These are phyloP conservation scores for Fusarium nodosum DNA, from an alignment of 2,329 filamentous ascomycete genomes.

Conservation along the genomic window DNA sequence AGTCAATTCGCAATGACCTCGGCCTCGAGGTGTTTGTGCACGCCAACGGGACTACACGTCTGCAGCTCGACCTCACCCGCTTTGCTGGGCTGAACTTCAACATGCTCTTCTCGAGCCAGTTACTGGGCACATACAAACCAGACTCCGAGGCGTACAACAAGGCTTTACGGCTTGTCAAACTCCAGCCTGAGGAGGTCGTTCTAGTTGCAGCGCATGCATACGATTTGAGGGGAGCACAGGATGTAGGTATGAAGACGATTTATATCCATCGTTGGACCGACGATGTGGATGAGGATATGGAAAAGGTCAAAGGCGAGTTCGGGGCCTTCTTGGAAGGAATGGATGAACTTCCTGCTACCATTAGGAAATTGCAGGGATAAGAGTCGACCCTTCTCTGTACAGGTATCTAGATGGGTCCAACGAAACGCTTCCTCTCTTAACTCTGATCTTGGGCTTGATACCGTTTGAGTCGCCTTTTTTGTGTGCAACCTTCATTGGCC, in stretches of 20 bases:
- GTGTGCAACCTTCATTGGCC: not conserved
- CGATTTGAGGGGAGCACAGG: conserved; percentile 64
- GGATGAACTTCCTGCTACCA: conserved; percentile 27
- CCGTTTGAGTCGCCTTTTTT: not conserved
- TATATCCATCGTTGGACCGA: conserved; percentile 68
- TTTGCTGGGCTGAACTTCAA: conserved; percentile 64
- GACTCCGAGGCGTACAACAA: conserved; percentile 61
- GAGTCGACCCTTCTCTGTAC: not conserved
- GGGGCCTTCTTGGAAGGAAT: conserved; percentile 37
- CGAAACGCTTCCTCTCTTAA: not conserved
- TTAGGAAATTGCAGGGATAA: conserved; percentile 11
- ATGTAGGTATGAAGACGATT: conserved; percentile 63
- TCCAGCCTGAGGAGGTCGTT: conserved; percentile 62
- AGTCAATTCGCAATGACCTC: conserved; percentile 53
- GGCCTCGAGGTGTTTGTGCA: conserved; percentile 63
- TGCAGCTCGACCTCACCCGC: conserved; percentile 65
- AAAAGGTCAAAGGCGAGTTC: conserved; percentile 31
- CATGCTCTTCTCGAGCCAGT: conserved; percentile 66
- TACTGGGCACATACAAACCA: conserved; percentile 65
- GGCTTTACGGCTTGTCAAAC: conserved; percentile 59
- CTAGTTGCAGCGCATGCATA: conserved; percentile 69
- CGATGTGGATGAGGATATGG: conserved; percentile 59
- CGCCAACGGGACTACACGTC: conserved; percentile 67
- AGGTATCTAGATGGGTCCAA: not conserved
- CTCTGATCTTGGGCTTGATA: not conserved